These are phyloP conservation scores for Coelastrella sp. DNA, from an alignment of 139 green algal species.

Conservation along the genomic window DNA sequence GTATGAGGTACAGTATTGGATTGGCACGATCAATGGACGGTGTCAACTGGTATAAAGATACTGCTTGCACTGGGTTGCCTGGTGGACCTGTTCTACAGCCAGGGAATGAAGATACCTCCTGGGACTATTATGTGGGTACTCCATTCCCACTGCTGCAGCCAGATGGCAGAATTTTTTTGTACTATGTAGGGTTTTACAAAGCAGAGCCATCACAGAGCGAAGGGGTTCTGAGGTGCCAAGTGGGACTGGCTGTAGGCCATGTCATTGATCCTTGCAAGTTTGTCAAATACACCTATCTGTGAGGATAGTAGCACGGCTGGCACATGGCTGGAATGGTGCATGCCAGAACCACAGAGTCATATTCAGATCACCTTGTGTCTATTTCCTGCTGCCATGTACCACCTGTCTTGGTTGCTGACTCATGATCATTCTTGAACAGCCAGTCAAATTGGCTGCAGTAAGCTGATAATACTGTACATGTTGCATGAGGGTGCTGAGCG, in stretches of 20 bases:
- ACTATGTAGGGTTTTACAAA: neutral
- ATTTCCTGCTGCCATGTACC: no score
- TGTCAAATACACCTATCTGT: neutral
- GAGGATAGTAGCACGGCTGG: no score
- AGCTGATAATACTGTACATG: no score
- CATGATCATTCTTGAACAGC: no score
- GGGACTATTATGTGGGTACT: neutral
- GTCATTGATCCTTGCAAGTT: neutral
- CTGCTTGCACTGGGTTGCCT: neutral
- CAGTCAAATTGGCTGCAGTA: no score
- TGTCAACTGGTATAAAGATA: neutral
- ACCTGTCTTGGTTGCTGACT: no score
- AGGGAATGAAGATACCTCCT: neutral
- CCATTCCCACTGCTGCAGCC: neutral
- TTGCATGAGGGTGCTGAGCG: no score
- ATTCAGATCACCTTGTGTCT: no score
- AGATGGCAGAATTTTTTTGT: neutral
- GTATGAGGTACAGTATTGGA: neutral
- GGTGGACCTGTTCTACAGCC: neutral
- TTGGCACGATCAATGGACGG: neutral
- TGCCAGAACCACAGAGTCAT: no score
- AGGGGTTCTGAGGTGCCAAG: neutral
- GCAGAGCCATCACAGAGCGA: neutral
- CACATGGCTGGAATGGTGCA: no score
- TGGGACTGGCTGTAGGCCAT: neutral